phyloP scores from a whole-genome alignment of 306 rosid species.

The Acmispon strigosus region DNA sequence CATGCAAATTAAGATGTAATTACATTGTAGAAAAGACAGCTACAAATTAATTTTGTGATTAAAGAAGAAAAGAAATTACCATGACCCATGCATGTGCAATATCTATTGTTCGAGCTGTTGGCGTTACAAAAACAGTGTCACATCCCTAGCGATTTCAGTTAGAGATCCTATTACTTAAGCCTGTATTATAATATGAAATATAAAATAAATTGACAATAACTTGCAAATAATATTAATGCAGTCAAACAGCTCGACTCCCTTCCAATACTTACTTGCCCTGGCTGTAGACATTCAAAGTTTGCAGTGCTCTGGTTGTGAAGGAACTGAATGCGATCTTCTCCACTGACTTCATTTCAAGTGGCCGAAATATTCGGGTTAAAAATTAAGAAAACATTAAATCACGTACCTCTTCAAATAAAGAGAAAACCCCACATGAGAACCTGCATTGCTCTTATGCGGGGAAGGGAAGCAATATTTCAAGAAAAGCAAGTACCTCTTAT shows the following conservation, averaged over 20 bases:
- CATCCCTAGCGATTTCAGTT: conserved; percentile 84
- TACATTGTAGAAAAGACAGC: conserved; percentile 15
- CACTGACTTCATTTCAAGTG: conserved; percentile 53
- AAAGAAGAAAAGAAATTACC: conserved; percentile 40
- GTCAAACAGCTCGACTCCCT: conserved; percentile 23
- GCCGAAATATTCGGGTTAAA: conserved; percentile 10
- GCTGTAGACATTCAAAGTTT: conserved; percentile 60
- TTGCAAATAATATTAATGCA: conserved; percentile 14
- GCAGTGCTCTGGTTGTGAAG: conserved; percentile 98
- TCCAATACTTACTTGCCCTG: conserved; percentile 63
- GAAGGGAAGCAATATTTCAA: not conserved
- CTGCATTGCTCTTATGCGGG: not conserved
- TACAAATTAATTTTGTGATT: not conserved
- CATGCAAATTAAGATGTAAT: not conserved
- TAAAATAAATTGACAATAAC: conserved; percentile 30
- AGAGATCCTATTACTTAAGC: conserved; percentile 68
- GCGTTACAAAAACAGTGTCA: conserved; percentile 92
- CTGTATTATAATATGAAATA: conserved; percentile 44
- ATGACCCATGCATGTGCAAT: conserved; percentile 88
- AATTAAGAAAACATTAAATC: not conserved
- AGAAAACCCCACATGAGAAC: not conserved
- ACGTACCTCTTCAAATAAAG: not conserved
- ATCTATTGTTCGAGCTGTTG: conserved; percentile 96
- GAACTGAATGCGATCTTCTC: conserved; percentile 85
- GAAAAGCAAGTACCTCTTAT: conserved; percentile 67